phyloP scores from a whole-genome alignment of 768 basidiomycete genomes.

The Xanthoconium purpureum region DNA sequence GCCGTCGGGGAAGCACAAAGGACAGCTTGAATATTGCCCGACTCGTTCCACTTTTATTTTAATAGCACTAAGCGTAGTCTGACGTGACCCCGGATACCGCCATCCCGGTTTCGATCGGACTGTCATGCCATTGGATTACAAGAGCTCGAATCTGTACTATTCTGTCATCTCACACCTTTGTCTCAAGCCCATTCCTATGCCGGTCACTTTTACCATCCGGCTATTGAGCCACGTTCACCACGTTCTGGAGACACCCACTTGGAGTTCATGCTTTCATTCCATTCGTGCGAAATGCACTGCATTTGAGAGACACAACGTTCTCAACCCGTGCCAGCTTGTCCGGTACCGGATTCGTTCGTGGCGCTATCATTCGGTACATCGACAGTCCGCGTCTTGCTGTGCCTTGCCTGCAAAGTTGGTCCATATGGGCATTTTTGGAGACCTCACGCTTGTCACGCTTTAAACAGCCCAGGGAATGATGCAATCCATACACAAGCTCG shows the following conservation, averaged over 20 bases:
- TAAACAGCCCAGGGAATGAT: neutral
- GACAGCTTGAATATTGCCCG: neutral
- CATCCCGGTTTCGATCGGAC: slow-evolving; percentile 1
- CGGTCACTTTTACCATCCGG: neutral
- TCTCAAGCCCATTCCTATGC: no score
- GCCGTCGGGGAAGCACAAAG: neutral
- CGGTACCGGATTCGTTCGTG: no score
- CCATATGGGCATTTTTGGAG: no score
- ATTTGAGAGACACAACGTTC: no score
- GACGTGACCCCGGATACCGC: slow-evolving; percentile 26
- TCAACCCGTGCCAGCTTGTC: no score
- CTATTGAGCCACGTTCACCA: neutral
- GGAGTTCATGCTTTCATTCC: neutral
- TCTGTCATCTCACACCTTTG: neutral
- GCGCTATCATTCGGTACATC: no score
- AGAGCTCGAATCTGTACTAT: neutral
- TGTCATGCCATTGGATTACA: no score
- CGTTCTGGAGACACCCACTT: neutral
- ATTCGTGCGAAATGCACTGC: no score
- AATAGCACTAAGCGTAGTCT: slow-evolving; percentile 10
- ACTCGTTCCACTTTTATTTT: slow-evolving; percentile 33
- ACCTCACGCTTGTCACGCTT: no score
- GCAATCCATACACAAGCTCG: neutral
- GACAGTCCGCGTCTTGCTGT: no score
- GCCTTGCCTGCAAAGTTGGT: no score